Conservation (phyloP, 2,329 filamentous ascomycete species). For the Stachybotrys elegans region DNA sequence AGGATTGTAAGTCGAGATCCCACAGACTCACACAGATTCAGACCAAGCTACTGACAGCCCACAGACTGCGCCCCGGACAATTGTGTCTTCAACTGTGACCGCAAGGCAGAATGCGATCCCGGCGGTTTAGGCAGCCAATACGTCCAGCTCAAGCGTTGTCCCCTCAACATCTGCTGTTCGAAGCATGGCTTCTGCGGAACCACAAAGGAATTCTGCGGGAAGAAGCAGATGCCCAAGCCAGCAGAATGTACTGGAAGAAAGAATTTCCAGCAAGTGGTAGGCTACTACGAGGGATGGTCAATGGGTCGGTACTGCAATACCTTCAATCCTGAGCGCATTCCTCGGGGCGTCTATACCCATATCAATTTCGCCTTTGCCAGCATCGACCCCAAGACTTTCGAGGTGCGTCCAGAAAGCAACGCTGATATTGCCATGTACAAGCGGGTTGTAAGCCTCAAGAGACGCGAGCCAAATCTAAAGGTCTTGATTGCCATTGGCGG, state of each 20-base stretch:
- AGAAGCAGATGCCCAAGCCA: no score
- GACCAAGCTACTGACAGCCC: neutral
- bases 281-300: conserved; percentile 25
- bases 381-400: conserved; percentile 23
- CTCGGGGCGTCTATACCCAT: conserved; percentile 20
- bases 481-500: conserved; percentile 35
- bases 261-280: conserved; percentile 22
- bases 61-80: no score
- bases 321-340: conserved; percentile 19
- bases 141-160: no score
- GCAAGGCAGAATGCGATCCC: no score
- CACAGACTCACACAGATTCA: no score
- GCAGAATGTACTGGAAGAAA: no score
- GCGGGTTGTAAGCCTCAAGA: conserved; percentile 17
- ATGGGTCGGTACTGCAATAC: conserved; percentile 13
- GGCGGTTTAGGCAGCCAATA: no score
- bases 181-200: no score
- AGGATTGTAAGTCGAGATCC: no score
- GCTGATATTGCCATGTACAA: neutral
- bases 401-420: conserved; percentile 6
- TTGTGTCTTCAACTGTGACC: neutral
- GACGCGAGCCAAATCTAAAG: conserved; percentile 20
- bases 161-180: no score
- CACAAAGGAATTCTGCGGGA: no score
- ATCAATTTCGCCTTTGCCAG: conserved; percentile 28